Evolutionary conservation across 495 filamentous ascomycete genomes (phyloP).

Genomic region (Penicillium simplicissimum): DNA sequence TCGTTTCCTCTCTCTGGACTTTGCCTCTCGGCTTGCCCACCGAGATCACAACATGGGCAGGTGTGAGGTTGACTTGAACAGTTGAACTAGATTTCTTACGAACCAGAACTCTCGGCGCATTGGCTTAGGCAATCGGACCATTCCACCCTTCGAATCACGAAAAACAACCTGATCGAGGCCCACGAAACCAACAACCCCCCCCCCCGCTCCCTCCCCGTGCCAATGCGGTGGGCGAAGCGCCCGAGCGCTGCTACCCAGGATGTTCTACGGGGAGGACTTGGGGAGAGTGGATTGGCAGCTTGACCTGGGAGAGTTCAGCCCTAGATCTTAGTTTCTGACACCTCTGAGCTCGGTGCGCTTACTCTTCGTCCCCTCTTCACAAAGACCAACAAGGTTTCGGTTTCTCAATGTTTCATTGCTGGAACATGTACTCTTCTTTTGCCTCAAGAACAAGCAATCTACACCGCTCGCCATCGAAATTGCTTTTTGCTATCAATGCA

Average conservation of each 20-base stretch:
- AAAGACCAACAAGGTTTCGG: neutral
- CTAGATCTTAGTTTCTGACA: conserved; percentile 22
- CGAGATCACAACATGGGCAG: conserved; percentile 11
- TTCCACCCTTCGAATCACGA: conserved; percentile 16
- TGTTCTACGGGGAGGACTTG: conserved; percentile 1
- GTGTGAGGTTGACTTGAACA: neutral
- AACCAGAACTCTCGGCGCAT: neutral
- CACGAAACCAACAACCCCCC: conserved; percentile 5
- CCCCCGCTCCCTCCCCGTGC: too few relatives aligned
- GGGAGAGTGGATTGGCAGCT: conserved; percentile 17
- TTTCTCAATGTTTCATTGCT: neutral
- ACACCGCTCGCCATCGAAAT: conserved; percentile 12
- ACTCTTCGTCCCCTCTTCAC: conserved; percentile 2
- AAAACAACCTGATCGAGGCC: conserved; percentile 5
- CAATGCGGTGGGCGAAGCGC: conserved; percentile 9
- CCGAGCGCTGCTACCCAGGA: conserved; percentile 20
- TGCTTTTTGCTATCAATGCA: neutral
- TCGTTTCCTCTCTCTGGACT: neutral
- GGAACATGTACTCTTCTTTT: neutral
- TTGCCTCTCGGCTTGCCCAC: conserved; percentile 1
- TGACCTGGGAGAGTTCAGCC: conserved; percentile 23
- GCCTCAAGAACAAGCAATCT: neutral
- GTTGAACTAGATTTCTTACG: neutral
- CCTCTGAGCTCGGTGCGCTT: conserved; percentile 14
- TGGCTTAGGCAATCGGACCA: conserved; percentile 8